phyloP scores from a whole-genome alignment of 345 rosid species.

The Citrus sp. region DNA sequence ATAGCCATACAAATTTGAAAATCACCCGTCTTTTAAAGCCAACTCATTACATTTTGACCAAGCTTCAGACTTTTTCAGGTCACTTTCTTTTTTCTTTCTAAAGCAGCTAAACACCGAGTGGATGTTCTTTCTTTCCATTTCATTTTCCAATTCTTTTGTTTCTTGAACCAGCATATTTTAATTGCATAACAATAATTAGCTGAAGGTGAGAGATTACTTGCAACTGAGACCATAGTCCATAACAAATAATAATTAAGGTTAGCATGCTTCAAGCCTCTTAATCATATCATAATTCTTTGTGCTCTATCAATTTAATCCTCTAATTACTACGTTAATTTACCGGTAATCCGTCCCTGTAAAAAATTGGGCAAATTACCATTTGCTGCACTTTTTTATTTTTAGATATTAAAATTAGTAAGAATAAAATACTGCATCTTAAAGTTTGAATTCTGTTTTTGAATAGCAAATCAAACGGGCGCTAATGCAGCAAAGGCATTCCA shows the following conservation, averaged over 20 bases:
- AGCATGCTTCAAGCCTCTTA: not conserved
- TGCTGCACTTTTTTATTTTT: too few relatives aligned
- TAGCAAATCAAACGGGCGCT: not conserved
- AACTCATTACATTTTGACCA: not conserved
- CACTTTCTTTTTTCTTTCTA: not conserved
- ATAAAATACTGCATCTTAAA: too few relatives aligned
- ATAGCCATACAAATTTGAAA: not conserved
- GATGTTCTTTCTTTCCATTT: not conserved
- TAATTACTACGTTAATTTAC: not conserved
- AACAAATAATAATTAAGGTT: not conserved
- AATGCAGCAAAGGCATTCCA: not conserved
- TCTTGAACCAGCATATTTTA: not conserved
- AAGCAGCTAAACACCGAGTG: too few relatives aligned
- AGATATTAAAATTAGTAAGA: too few relatives aligned
- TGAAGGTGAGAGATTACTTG: not conserved
- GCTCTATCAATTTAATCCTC: not conserved
- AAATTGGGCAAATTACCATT: too few relatives aligned
- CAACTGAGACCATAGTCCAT: not conserved
- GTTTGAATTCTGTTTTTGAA: too few relatives aligned
- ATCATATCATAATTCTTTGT: not conserved
- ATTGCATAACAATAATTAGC: too few relatives aligned
- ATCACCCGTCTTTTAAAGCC: not conserved
- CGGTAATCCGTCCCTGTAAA: too few relatives aligned
- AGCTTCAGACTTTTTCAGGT: not conserved
- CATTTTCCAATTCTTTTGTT: too few relatives aligned